Percentiles rank a stretch among this genome's conserved stretches.
phyloP scores from a whole-genome alignment of 2,329 filamentous ascomycete genomes.

The Bipolaris oryzae region DNA sequence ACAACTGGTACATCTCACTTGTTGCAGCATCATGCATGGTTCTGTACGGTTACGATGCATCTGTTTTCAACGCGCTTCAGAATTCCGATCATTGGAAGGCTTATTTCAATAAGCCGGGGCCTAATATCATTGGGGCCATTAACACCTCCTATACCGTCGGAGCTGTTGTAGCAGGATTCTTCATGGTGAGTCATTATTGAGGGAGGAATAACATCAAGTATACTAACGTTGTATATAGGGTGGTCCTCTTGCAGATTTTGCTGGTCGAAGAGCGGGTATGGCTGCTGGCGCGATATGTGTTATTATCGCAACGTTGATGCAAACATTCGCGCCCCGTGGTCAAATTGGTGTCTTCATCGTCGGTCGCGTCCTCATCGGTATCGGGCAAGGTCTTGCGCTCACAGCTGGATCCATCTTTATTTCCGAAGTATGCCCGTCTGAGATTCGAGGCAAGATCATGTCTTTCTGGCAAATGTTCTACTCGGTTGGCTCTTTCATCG shows the following conservation, averaged over 20 bases:
- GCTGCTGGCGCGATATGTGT: slow-evolving; percentile 67
- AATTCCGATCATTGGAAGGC: slow-evolving; percentile 69
- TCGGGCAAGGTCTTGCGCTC: slow-evolving; percentile 72
- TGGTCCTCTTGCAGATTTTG: slow-evolving; percentile 66
- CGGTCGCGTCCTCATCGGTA: slow-evolving; percentile 70
- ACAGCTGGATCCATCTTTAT: slow-evolving; percentile 74
- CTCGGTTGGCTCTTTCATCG: slow-evolving; percentile 68
- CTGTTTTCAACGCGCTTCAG: slow-evolving; percentile 74
- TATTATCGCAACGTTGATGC: slow-evolving; percentile 71
- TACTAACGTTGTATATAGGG: slow-evolving; percentile 42
- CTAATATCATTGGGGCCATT: slow-evolving; percentile 60
- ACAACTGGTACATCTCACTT: slow-evolving; percentile 68
- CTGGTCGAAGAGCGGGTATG: slow-evolving; percentile 70
- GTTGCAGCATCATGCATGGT: slow-evolving; percentile 77
- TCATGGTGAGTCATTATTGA: slow-evolving; percentile 50
- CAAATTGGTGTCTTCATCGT: slow-evolving; percentile 71
- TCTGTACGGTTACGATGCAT: slow-evolving; percentile 75
- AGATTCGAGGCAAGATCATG: slow-evolving; percentile 72
- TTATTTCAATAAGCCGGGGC: slow-evolving; percentile 62
- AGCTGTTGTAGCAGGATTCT: slow-evolving; percentile 72
- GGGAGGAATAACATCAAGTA: not conserved
- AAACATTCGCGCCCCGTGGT: slow-evolving; percentile 64
- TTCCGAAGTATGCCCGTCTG: slow-evolving; percentile 67
- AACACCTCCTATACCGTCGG: slow-evolving; percentile 75
- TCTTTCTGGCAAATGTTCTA: slow-evolving; percentile 73